A percentile compares a stretch with the other conserved stretches of the same genome.
These are phyloP conservation scores for Phytophthora brassicae DNA, from an alignment of 352 stramenopile species.

Conservation along the genomic window DNA sequence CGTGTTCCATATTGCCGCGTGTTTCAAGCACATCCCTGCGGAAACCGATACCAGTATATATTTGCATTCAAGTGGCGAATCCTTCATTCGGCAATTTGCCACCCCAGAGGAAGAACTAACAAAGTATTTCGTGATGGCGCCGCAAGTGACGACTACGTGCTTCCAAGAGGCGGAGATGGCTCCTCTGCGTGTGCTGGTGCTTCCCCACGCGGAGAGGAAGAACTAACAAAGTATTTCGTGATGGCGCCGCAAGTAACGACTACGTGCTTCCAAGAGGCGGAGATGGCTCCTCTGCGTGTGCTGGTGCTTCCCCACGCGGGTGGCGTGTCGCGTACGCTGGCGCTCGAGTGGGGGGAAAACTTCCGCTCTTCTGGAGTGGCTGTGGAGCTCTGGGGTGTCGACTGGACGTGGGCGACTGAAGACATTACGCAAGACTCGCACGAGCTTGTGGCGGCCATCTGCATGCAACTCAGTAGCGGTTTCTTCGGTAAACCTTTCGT, in stretches of 20 bases:
- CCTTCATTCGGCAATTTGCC: conserved; percentile 15
- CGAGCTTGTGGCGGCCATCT: conserved; percentile 42
- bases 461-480: conserved; percentile 37
- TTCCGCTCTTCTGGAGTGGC: conserved; percentile 34
- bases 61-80: not conserved
- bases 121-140: conserved; percentile 24
- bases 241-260: conserved; percentile 42
- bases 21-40: no score
- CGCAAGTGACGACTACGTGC: conserved; percentile 48
- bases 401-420: conserved; percentile 47
- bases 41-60: no score
- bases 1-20: no score
- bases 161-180: conserved; percentile 67
- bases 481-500: conserved; percentile 83
- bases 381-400: conserved; percentile 65
- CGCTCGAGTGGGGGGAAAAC: conserved; percentile 46
- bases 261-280: conserved; percentile 68
- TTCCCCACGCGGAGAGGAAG: conserved; percentile 64
- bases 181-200: conserved; percentile 61
- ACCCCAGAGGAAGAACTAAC: conserved; percentile 12
- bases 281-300: conserved; percentile 60
- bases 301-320: conserved; percentile 65
- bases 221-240: not conserved
- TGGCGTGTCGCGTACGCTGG: conserved; percentile 43
- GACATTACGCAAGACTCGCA: conserved; percentile 19